Conservation (phyloP, 1,139 yeast genomes). For the Yamadazyma diospyri region DNA sequence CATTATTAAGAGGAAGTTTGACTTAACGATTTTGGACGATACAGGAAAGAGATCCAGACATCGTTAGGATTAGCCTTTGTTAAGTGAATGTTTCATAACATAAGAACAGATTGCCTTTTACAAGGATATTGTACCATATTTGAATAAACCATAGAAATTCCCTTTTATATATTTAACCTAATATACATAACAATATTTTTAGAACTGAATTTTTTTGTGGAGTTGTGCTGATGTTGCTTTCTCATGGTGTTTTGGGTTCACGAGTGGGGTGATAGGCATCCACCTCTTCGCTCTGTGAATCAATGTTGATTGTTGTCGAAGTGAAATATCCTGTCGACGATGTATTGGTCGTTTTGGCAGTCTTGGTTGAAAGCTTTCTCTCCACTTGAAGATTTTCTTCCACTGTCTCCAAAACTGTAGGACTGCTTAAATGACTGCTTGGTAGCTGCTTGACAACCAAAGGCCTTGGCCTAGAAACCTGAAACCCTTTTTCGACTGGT, state of each 20-base stretch:
- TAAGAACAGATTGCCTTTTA: neutral
- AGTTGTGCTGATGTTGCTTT: neutral
- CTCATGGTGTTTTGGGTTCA: neutral
- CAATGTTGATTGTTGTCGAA: slow-evolving; percentile 1
- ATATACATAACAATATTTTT: slow-evolving; percentile 5
- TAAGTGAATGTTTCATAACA: neutral
- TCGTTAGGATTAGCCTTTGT: neutral
- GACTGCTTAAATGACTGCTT: too few species aligned
- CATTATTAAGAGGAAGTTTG: slow-evolving; percentile 49
- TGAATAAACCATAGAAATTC: neutral
- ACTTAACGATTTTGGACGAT: slow-evolving; percentile 15
- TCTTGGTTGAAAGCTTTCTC: slow-evolving; percentile 8
- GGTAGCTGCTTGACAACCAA: slow-evolving; percentile 27
- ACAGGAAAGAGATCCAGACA: neutral
- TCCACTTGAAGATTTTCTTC: slow-evolving; percentile 1
- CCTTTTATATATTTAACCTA: slow-evolving; percentile 3
- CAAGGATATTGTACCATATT: slow-evolving; percentile 2
- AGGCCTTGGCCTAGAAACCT: slow-evolving; percentile 43
- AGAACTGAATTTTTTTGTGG: slow-evolving; percentile 1
- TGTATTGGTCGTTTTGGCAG: slow-evolving; percentile 6
- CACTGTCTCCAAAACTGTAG: neutral
- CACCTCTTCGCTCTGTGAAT: too few species aligned
- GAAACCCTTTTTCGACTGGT: slow-evolving; percentile 31
- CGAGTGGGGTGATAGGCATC: too few species aligned
- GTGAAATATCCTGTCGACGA: slow-evolving; percentile 4